Evolutionary conservation across 202 grass and related monocot species (phyloP).

Genomic region (Saccharum hybrid): DNA sequence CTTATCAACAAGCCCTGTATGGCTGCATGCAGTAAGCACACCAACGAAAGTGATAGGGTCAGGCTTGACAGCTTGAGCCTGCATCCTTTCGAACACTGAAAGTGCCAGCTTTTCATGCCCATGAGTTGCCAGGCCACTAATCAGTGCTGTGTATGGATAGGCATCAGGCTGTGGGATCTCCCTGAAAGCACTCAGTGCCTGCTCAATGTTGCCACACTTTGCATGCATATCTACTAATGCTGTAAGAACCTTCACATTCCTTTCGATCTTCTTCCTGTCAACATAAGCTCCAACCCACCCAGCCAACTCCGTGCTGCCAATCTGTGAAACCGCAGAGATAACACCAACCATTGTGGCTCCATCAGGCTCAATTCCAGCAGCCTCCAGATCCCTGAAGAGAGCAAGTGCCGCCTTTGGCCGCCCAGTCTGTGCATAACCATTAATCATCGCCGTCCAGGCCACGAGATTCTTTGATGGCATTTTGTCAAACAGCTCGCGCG

Average conservation of each 20-base stretch:
- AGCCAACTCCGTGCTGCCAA: conserved; percentile 57
- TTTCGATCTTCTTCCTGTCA: conserved; percentile 59
- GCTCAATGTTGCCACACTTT: conserved; percentile 71
- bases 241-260: conserved; percentile 73
- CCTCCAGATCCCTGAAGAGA: conserved; percentile 51
- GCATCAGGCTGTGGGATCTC: conserved; percentile 67
- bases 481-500: conserved; percentile 60
- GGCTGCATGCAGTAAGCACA: conserved; percentile 79
- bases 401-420: conserved; percentile 50
- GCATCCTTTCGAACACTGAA: conserved; percentile 70
- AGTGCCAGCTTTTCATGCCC: conserved; percentile 64
- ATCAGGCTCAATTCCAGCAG: conserved; percentile 55
- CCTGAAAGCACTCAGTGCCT: conserved; percentile 59
- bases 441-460: conserved; percentile 67
- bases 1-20: conserved; percentile 63
- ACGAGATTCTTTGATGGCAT: conserved; percentile 67
- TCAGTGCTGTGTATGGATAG: conserved; percentile 74
- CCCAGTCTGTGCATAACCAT: conserved; percentile 66
- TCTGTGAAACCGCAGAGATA: conserved; percentile 63
- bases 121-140: conserved; percentile 75
- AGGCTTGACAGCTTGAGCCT: conserved; percentile 47
- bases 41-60: conserved; percentile 80
- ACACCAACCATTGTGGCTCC: conserved; percentile 70
- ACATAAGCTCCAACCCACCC: conserved; percentile 57
- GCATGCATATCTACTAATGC: conserved; percentile 78